These are phyloP conservation scores for Euphrasia confusa DNA, from an alignment of 257 asterid genomes.

Conservation along the genomic window DNA sequence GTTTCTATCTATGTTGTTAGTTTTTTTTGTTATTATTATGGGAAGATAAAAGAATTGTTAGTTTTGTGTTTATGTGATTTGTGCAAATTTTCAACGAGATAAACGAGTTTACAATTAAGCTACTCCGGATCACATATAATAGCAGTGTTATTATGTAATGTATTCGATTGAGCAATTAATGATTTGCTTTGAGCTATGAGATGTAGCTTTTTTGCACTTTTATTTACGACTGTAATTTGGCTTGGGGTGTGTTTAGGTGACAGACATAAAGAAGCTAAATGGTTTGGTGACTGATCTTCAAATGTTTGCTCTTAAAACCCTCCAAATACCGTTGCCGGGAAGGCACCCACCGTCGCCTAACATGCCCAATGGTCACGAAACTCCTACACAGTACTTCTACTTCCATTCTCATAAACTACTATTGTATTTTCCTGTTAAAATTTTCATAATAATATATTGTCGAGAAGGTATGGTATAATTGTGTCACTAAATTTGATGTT, in stretches of 20 bases:
- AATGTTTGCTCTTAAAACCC: slow-evolving; percentile 5
- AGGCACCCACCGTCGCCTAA: slow-evolving; percentile 76
- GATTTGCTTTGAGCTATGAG: background rate
- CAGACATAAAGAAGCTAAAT: slow-evolving; percentile 4
- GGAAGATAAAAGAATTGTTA: too few relatives aligned
- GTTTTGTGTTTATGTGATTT: background rate
- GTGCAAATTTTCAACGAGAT: too few relatives aligned
- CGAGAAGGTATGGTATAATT: background rate
- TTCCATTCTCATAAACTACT: slow-evolving; percentile 6
- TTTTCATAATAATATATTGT: background rate
- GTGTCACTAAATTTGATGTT: background rate
- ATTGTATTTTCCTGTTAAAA: background rate
- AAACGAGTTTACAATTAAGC: too few relatives aligned
- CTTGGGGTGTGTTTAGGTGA: background rate
- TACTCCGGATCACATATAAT: background rate
- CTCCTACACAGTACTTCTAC: slow-evolving; percentile 42
- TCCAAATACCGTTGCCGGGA: slow-evolving; percentile 65
- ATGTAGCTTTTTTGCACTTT: background rate
- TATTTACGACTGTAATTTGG: background rate
- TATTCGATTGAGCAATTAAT: background rate
- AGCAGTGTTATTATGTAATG: background rate
- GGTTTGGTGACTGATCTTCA: slow-evolving; percentile 3
- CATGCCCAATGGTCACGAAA: slow-evolving; percentile 40
- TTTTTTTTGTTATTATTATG: background rate
- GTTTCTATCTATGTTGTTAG: background rate